Base-by-base conservation (phyloP, 306 rosid species). In the Aeschynomene evenia region DNA sequence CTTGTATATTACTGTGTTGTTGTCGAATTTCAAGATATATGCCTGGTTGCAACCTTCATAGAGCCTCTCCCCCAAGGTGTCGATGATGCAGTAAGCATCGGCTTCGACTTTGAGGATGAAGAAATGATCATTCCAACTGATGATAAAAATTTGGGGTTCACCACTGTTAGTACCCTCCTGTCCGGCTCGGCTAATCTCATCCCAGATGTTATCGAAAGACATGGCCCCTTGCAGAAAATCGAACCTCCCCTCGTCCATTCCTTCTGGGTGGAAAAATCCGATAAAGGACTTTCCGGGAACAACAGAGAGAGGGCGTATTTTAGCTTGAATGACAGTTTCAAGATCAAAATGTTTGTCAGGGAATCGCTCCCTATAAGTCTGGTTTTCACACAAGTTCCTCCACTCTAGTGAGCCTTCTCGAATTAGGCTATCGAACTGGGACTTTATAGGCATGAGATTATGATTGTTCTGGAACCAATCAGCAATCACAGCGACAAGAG, bases 181-280 rank as follows among this genome's bases (percentile, higher is more conserved):
- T 63, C 75, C 96, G 29, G 77, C 76, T 6, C 71, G 83, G 80
- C 86, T 90, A 63, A 95, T 91, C 83, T 95, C 99, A 58, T 95
- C 99, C 99, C 99, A 95, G 40, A 95, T 95, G 85, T 87, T 91
- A 78, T 95, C 99, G 20, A 95, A 91, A 39, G 96, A 89, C 99
- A 95, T 89, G 58, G 97, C 99, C 53, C 95, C 96, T 0, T 79
- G 97, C 71, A 95, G 82, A 79, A 95, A 89, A 68, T 86, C 97
- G 34, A 95, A 95, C 16, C 91, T 83, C 7, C 89, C 97, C 68
- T 89, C 99, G 1, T 91, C 96, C 95, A 91, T 80, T 5, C 90
- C 96, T 62, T 95, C 99, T 9, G 99, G 99, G 55, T 95, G 97
- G 75, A 95, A 91, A 80, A 95, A 95, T 18, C 99, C 99, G 55